Percentiles rank a stretch among this genome's conserved stretches.
These are phyloP conservation scores for Prasinococcaceae sp. DNA, from an alignment of 139 green algal species.

Conservation along the genomic window DNA sequence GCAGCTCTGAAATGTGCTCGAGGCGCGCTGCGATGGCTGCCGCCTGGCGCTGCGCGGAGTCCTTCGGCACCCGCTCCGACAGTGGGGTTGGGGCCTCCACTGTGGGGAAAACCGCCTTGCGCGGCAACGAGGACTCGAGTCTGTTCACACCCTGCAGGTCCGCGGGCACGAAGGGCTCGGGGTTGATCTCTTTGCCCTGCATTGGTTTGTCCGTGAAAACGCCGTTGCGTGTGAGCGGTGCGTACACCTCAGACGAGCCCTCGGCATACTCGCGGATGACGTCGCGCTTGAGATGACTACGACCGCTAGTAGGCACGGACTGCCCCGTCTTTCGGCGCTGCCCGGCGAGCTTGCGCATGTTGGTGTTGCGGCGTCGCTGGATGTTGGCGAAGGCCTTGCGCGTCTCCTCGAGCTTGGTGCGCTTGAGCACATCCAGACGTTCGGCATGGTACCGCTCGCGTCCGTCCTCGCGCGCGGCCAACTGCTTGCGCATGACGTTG, in stretches of 20 bases:
- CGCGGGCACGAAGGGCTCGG: conserved; percentile 34
- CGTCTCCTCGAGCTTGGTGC: conserved; percentile 20
- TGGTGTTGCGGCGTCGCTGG: conserved; percentile 42
- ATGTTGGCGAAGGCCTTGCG: conserved; percentile 34
- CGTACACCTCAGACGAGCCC: conserved; percentile 48
- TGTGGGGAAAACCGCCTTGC: no score
- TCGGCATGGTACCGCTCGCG: no score
- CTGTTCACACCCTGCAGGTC: not conserved
- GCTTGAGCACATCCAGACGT: no score
- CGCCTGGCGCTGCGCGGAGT: not conserved
- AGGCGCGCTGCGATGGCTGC: conserved; percentile 12
- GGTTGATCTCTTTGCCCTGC: conserved; percentile 36
- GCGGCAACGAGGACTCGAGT: no score
- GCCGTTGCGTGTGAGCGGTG: conserved; percentile 45
- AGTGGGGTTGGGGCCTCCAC: not conserved
- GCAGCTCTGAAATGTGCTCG: conserved; percentile 30
- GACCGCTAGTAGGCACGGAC: no score
- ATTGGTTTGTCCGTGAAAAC: conserved; percentile 39
- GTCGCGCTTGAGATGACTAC: conserved; percentile 28
- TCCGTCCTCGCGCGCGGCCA: no score
- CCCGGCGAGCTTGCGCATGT: conserved; percentile 42
- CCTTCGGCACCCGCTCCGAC: not conserved
- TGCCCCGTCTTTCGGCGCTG: no score
- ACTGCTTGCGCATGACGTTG: no score
- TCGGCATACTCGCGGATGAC: conserved; percentile 42